Conservation (phyloP, 2,329 filamentous ascomycete genomes). For the Pyricularia sp. region DNA sequence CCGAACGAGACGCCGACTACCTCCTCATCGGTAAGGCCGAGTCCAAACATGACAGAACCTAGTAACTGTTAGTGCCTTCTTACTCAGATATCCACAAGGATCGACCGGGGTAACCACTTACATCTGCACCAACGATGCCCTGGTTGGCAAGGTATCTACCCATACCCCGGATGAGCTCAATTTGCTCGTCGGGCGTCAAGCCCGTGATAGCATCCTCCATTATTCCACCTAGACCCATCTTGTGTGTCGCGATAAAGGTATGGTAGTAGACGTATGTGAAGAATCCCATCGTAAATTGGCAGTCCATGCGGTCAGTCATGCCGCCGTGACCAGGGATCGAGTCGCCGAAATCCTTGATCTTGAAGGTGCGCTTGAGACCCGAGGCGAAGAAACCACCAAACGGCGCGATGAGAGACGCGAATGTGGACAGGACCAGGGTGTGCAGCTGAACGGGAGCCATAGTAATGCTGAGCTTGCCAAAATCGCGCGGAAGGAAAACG, state of each 20-base stretch:
- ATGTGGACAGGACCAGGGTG: conserved; percentile 80
- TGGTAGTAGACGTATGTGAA: conserved; percentile 99
- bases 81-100: neutral
- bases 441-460: conserved; percentile 90
- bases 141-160: conserved; percentile 57
- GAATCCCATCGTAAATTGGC: conserved; percentile 99
- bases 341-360: conserved; percentile 99
- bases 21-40: conserved; percentile 11
- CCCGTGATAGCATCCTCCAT: conserved; percentile 89
- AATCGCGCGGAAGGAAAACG: conserved; percentile 50
- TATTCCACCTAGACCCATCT: conserved; percentile 74
- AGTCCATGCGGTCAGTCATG: conserved; percentile 99
- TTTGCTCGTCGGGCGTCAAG: conserved; percentile 78
- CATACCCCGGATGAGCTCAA: conserved; percentile 65
- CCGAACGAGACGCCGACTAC: conserved; percentile 1
- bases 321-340: conserved; percentile 96
- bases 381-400: conserved; percentile 99
- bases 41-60: conserved; percentile 14
- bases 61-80: neutral
- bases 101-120: conserved; percentile 16
- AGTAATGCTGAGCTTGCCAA: conserved; percentile 54
- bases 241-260: conserved; percentile 87
- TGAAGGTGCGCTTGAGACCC: conserved; percentile 95
- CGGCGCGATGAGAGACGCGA: conserved; percentile 91
- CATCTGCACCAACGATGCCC: conserved; percentile 33